Base-by-base conservation (phyloP, 1,284 basidiomycete species). In the Microbotryum violaceum region DNA sequence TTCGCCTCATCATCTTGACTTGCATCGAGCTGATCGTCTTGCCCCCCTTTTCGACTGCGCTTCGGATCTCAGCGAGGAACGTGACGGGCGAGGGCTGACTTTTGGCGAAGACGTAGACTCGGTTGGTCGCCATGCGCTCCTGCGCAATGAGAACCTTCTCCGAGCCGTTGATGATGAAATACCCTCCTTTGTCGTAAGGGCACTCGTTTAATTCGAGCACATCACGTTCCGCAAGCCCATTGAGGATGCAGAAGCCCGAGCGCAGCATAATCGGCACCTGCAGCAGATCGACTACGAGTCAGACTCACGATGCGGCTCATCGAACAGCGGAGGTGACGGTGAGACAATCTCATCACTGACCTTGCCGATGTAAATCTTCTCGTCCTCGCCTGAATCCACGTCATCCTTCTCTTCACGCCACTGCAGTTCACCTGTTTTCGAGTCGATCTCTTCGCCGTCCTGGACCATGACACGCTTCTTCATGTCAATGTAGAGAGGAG, bases 131-230 rank as follows among this genome's bases (percentile, higher is more conserved):
- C 93, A 98, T 98, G 57, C 96, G 85, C 77, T 99, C 94, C 75
- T 99, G 94, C 0, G 96, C 94, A 77, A 99, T 99, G 68, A 99
- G 82, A 31, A 99, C 94, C 77, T 99, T 99, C 77, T 99, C 94
- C 2, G 96, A 98, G 31, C 94, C 94, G 72, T 97, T 98, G 79
- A 99, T 97, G 76, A 99, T 91, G 76, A 99, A 99, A 78, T 99
- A 99, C 64, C 94, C 94, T 75, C 94, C 94, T 71, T 77, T 90
- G 76, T 99, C 96, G 74, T 93, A 94, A 2, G 94, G 94, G 73
- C 94, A 99, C 78, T 99, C 94, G 74, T 96, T 96, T 69, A 97
- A 79, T 71, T 91, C 87, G 75, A 87, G 92, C 53, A 93, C 80
- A 71, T 89, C 87, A 63, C 85, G 82, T 57, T 94, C 89, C 64